A percentile compares a stretch with the other conserved stretches of the same genome.
phyloP scores from a whole-genome alignment of 371 early-diverging fungal genomes.

The Rhizoclosmatium hyalinum region DNA sequence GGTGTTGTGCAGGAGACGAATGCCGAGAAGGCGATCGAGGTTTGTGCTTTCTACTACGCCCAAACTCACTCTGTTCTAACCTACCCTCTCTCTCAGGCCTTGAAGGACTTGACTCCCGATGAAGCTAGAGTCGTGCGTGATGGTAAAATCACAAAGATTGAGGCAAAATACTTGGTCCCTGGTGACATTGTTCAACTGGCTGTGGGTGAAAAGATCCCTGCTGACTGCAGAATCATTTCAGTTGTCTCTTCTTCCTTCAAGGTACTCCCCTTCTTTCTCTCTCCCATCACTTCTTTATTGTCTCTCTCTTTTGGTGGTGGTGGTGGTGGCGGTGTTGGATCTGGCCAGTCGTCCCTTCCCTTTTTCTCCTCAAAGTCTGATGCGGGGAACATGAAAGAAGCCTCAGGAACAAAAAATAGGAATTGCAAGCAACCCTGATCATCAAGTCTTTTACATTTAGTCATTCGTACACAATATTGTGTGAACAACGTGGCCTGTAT shows the following conservation, averaged over 20 bases:
- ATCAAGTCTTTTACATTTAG: too few species aligned
- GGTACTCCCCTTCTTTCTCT: background rate
- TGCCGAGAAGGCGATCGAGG: conserved; percentile 96
- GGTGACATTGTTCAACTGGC: conserved; percentile 92
- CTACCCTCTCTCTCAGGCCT: conserved; percentile 60
- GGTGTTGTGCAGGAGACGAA: conserved; percentile 96
- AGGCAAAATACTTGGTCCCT: conserved; percentile 89
- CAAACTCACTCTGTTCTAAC: background rate
- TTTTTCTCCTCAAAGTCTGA: too few species aligned
- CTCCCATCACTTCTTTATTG: background rate
- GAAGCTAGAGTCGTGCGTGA: conserved; percentile 89
- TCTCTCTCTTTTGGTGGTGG: too few species aligned
- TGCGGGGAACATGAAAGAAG: too few species aligned
- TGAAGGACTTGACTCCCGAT: conserved; percentile 94
- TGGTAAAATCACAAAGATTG: conserved; percentile 71
- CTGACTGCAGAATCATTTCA: conserved; percentile 86
- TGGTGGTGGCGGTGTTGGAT: too few species aligned
- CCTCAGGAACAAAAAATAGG: too few species aligned
- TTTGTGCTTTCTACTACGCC: conserved; percentile 33
- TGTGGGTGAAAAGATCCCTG: conserved; percentile 96
- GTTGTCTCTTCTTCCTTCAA: conserved; percentile 83
- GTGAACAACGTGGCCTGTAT: background rate
- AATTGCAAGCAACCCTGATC: too few species aligned
- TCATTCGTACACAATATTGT: background rate
- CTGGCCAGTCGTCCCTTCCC: too few species aligned